Conservation (phyloP, 129 eudicot genomes). For the Artemisia argyi region DNA sequence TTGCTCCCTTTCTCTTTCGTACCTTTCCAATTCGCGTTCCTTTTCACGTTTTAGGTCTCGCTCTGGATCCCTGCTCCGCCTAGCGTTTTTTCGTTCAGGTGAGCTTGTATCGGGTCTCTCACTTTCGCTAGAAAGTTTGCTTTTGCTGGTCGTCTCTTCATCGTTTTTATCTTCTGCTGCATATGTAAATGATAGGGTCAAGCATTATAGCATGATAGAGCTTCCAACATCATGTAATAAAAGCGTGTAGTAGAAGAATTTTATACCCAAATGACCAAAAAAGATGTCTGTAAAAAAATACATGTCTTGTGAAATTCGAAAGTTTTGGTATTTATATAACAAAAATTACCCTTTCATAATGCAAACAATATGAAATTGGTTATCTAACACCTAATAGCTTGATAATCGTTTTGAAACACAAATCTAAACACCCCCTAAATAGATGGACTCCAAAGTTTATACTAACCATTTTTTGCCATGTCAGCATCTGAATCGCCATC, state of each 20-base stretch:
- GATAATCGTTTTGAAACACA: not conserved
- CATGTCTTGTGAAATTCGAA: not conserved
- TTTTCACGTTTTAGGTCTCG: constrained; percentile 76
- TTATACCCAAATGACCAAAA: too few species aligned
- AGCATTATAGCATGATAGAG: constrained; percentile 13
- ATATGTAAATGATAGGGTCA: constrained; percentile 19
- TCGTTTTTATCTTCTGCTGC: constrained; percentile 71
- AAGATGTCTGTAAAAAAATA: too few species aligned
- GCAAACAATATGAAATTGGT: not conserved
- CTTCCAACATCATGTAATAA: not conserved
- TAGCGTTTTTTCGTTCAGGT: constrained; percentile 72
- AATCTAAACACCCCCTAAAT: not conserved
- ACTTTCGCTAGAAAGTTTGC: constrained; percentile 50
- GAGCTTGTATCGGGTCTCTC: constrained; percentile 64
- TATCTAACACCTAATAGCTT: not conserved
- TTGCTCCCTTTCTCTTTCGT: constrained; percentile 94
- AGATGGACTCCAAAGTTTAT: not conserved
- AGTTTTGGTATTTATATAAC: not conserved
- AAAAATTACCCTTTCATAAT: not conserved
- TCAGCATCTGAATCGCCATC: constrained; percentile 71
- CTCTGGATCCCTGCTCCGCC: constrained; percentile 67
- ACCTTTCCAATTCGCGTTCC: constrained; percentile 91
- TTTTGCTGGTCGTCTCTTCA: constrained; percentile 57
- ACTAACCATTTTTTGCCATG: constrained; percentile 51
- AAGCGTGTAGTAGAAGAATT: not conserved